Percentiles rank a stretch among this genome's conserved stretches.
Conservation (phyloP, 2,329 filamentous ascomycete species). For the Microdochium bolleyi region DNA sequence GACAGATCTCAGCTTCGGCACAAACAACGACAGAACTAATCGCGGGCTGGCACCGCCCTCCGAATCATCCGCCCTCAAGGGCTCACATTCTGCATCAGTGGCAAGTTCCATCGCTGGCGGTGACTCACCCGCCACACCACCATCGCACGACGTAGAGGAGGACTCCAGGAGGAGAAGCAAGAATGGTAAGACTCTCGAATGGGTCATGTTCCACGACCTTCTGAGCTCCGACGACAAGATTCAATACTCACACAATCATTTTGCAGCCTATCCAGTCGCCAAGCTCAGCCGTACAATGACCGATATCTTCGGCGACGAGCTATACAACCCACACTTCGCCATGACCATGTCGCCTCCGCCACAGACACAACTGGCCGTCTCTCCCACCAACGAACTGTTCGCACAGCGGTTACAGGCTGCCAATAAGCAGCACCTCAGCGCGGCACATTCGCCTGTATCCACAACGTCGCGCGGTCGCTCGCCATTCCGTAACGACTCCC, state of each 20-base stretch:
- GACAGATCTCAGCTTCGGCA: background rate
- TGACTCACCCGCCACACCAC: slow-evolving; percentile 54
- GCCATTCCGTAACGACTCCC: slow-evolving; percentile 70
- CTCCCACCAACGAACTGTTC: slow-evolving; percentile 54
- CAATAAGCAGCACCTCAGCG: slow-evolving; percentile 63
- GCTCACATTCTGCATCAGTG: slow-evolving; percentile 47
- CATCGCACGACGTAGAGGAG: slow-evolving; percentile 40
- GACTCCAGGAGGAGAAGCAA: slow-evolving; percentile 34
- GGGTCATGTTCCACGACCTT: slow-evolving; percentile 10
- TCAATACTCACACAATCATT: slow-evolving; percentile 58
- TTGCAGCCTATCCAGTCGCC: slow-evolving; percentile 38
- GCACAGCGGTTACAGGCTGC: slow-evolving; percentile 71
- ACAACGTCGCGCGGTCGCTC: slow-evolving; percentile 58
- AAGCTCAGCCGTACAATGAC: slow-evolving; percentile 83
- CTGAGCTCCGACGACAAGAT: slow-evolving; percentile 22
- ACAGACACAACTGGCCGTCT: slow-evolving; percentile 34
- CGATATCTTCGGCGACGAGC: slow-evolving; percentile 75
- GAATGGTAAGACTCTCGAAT: slow-evolving; percentile 40
- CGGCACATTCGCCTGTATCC: slow-evolving; percentile 41
- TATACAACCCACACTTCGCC: slow-evolving; percentile 66
- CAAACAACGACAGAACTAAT: slow-evolving; percentile 19
- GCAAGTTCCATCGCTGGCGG: slow-evolving; percentile 45
- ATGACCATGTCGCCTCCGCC: slow-evolving; percentile 47
- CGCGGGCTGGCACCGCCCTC: slow-evolving; percentile 35
- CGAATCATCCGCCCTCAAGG: slow-evolving; percentile 26